Base-by-base conservation (phyloP, 495 filamentous ascomycete genomes). In the Trichoderma asperelloides region DNA sequence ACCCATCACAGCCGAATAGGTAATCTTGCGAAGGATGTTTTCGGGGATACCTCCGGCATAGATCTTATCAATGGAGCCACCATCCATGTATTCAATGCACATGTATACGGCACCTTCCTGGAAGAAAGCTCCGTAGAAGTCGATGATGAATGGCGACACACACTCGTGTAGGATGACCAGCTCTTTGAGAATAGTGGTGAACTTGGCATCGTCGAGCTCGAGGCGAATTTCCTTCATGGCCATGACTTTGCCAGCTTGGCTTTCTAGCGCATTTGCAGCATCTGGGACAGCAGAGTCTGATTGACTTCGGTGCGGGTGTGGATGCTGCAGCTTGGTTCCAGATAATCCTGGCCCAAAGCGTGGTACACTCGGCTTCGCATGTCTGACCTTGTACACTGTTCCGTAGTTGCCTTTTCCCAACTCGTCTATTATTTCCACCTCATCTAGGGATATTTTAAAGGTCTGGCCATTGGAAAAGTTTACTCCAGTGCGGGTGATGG, bases 151-250 rank as follows among this genome's bases (percentile, higher is more conserved):
- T 0, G 95, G 96, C 5, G 92, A 97, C 21, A 93, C 80, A 73
- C 95, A 99, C 65, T 93, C 91, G 78, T 99, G 95, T 9, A 99
- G 83, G 67, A 99, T 93, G 71, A 98, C 92, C 60, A 99, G 80
- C 74, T 99, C 95, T 88, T 98, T 99, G 72, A 98, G 92, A 74
- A 99, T 99, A 55, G 95, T 91, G 6, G 90, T 88, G 75, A 99
- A 97, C 75, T 98, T 98, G 66, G 89, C 89, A 74, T 98, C 95
- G 71, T 99, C 95, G 47, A 99, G 80, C 74, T 99, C 95, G 28
- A 99, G 80, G n/a, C 95, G 86, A 67, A 98, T 96, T 77, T 99
- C 95, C 73, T 99, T 98, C 95, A 99, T 98, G 16, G 95, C 95
- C 95, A 99, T 99, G 70, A 96, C 81, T 37, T 90, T 81, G 4